Evolutionary conservation across 208 protist species (phyloP).

Genomic region (Leishmania tropica): DNA sequence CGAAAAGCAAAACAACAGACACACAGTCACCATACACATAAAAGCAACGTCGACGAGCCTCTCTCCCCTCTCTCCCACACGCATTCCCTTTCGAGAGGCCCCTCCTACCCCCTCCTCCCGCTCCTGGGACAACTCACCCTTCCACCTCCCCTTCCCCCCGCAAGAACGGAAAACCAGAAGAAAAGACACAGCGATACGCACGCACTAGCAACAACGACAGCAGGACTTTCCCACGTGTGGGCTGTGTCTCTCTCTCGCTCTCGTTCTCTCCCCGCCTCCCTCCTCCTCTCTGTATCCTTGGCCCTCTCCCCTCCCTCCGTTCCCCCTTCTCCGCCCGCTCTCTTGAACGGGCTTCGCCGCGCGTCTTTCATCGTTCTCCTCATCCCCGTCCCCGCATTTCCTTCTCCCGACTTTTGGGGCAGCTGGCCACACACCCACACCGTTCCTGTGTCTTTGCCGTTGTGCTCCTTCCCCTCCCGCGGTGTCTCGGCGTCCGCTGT

Average conservation of each 20-base stretch:
- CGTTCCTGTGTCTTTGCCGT: background rate
- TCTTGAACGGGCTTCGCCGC: background rate
- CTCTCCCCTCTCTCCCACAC: background rate
- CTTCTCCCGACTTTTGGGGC: background rate
- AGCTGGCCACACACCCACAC: background rate
- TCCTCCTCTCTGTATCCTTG: constrained; percentile 6
- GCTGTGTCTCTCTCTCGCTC: background rate
- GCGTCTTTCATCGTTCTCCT: background rate
- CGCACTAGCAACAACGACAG: background rate
- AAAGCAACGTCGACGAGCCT: background rate
- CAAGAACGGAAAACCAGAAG: background rate
- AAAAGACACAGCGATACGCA: background rate
- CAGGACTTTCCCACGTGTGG: background rate
- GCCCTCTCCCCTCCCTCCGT: background rate
- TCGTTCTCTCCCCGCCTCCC: background rate
- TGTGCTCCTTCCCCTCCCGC: background rate
- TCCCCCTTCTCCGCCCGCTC: background rate
- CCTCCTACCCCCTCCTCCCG: background rate
- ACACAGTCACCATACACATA: background rate
- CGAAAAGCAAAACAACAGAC: background rate
- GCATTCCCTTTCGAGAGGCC: background rate
- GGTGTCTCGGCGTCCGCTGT: background rate
- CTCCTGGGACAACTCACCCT: background rate
- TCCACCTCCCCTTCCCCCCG: no score
- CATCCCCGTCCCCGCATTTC: background rate